Base-by-base conservation (phyloP, 257 asterid genomes). In the Solanum rostratum region DNA sequence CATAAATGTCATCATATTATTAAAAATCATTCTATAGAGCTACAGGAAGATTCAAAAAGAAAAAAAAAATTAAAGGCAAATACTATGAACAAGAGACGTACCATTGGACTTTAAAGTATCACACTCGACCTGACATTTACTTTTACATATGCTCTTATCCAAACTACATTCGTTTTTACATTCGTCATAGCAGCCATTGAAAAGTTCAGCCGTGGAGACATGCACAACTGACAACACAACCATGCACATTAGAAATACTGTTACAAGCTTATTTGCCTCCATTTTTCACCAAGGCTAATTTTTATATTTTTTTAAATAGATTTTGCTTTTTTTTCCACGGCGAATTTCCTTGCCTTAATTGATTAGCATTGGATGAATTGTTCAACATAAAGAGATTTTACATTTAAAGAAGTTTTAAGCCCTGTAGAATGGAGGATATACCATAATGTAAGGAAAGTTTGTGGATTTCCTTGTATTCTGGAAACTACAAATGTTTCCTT, bases 231-330 rank as follows among this genome's bases (percentile, higher is more conserved):
- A 85, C 45, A 70, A 39, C 15, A 70, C 87, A 53, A 87, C 29
- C 1, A 87, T 71, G 80, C 84, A 84, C 62, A 84, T 11, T 3
- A 84, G 41, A 41, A 84, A 87, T 18, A 70, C 80, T 8, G 73
- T 86, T 53, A 80, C 83, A 27, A 87, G 10, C 9, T 84, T 84
- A 59, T 86, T 84, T 3, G 73, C 71, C 83, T 57, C 85, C 63
- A 37, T 62, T 50, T 57, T 55, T 6, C 15, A 66, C 22, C 13
- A 30, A 66, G 74, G 74, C 3, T 66, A 66, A 1, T 30, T 30
- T 30, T 16, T 3, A 7, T 30, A 29, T 14, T 29, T 62, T 62
- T 62, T 13, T 62, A 5, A 2, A 62, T 24, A 27, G 24, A 33
- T 29, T 29, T 30, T 30, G 70, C 6, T 66, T 16, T 5, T 29